A percentile compares a stretch with the other conserved stretches of the same genome.
These are phyloP conservation scores for Taphrina pruni DNA, from an alignment of 1,139 yeast species.

Conservation along the genomic window DNA sequence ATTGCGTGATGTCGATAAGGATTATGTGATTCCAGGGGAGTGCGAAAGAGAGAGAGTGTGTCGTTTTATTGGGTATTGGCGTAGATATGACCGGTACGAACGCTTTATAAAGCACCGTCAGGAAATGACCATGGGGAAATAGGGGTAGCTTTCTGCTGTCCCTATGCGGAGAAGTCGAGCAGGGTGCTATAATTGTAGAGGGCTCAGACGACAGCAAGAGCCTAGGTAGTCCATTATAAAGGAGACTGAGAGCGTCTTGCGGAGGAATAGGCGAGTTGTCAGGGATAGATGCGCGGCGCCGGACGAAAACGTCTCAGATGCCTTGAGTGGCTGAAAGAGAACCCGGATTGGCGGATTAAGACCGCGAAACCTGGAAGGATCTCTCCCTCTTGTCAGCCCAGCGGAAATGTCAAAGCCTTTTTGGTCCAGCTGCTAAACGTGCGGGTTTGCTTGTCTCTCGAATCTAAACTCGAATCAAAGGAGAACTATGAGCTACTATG, in stretches of 20 bases:
- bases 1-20: too few species aligned
- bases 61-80: background rate
- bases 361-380: too few species aligned
- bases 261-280: background rate
- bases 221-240: too few species aligned
- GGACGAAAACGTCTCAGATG: slow-evolving; percentile 6
- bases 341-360: background rate
- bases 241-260: background rate
- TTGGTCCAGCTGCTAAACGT: background rate
- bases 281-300: background rate
- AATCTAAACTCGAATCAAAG: too few species aligned
- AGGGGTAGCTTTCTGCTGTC: too few species aligned
- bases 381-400: too few species aligned
- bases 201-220: too few species aligned
- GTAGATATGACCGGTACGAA: background rate
- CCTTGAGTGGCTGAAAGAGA: background rate
- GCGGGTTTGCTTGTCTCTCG: background rate
- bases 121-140: background rate
- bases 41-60: background rate
- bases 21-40: too few species aligned
- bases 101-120: background rate
- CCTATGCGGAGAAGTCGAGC: too few species aligned
- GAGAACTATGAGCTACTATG: too few species aligned
- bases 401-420: too few species aligned
- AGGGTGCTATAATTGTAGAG: too few species aligned